A percentile compares a stretch with the other conserved stretches of the same genome.
Conservation (phyloP, 2,329 filamentous ascomycete species). For the Leptoxyphium fumago region DNA sequence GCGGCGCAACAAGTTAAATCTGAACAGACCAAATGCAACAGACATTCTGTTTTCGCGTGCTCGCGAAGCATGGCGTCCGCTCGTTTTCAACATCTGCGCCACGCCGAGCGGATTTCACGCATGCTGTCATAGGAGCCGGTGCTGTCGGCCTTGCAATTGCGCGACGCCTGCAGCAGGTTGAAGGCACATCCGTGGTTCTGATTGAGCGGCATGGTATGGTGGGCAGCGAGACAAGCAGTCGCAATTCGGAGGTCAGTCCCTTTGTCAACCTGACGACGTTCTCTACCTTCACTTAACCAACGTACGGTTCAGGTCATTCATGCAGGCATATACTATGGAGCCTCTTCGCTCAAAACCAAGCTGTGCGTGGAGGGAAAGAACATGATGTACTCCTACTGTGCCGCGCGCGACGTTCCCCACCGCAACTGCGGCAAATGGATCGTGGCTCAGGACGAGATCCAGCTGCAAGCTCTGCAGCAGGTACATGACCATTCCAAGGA, state of each 20-base stretch:
- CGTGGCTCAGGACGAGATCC: conserved; percentile 63
- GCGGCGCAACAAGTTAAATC: background rate
- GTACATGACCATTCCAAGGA: conserved; percentile 39
- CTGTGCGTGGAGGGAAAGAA: conserved; percentile 68
- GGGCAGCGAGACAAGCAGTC: conserved; percentile 75
- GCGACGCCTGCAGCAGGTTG: conserved; percentile 48
- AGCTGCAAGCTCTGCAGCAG: conserved; percentile 48
- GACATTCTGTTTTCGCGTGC: background rate
- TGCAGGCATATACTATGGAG: conserved; percentile 81
- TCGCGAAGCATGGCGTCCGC: conserved; percentile 4
- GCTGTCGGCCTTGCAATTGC: conserved; percentile 72
- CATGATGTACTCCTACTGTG: conserved; percentile 68
- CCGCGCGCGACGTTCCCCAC: conserved; percentile 50
- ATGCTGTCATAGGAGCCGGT: conserved; percentile 53
- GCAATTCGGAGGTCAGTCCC: conserved; percentile 61
- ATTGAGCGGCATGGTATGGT: conserved; percentile 64
- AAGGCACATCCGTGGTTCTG: conserved; percentile 53
- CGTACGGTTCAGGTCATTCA: conserved; percentile 57
- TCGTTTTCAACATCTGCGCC: conserved; percentile 29
- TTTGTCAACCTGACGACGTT: too few species aligned
- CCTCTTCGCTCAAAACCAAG: conserved; percentile 59
- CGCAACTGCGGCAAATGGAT: conserved; percentile 83
- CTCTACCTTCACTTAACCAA: too few species aligned
- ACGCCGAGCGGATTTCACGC: conserved; percentile 44
- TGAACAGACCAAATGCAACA: background rate